Conservation (phyloP, 1,284 basidiomycete species). For the Marasmius oreades region DNA sequence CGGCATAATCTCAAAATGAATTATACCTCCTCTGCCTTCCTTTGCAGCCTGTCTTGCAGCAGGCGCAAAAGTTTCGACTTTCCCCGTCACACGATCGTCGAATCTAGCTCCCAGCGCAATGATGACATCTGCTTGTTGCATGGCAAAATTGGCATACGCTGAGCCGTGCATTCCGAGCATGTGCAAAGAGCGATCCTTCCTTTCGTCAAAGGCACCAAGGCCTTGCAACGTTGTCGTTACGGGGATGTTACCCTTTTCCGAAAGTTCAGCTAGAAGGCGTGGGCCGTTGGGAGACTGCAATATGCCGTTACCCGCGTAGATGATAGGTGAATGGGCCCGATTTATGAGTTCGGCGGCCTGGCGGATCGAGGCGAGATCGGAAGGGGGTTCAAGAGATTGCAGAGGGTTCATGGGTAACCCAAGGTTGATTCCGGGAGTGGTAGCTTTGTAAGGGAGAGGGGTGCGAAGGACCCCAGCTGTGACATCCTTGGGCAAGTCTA, state of each 20-base stretch:
- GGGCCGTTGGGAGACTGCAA: conserved; percentile 84
- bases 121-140: conserved; percentile 97
- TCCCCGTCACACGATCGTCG: conserved; percentile 97
- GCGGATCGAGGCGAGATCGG: conserved; percentile 67
- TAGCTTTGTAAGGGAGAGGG: conserved; percentile 84
- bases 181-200: conserved; percentile 82
- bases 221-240: conserved; percentile 97
- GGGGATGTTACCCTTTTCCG: conserved; percentile 88
- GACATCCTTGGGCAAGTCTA: conserved; percentile 97
- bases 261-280: conserved; percentile 76
- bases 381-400: conserved; percentile 50
- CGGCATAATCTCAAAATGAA: conserved; percentile 98
- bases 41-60: conserved; percentile 85
- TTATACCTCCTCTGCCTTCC: conserved; percentile 90
- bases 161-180: conserved; percentile 99
- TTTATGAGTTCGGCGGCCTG: conserved; percentile 92
- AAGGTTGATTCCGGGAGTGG: conserved; percentile 80
- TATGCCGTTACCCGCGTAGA: conserved; percentile 94
- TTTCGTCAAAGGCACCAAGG: conserved; percentile 94
- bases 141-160: conserved; percentile 96
- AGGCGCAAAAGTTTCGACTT: conserved; percentile 87
- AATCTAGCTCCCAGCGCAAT: conserved; percentile 96
- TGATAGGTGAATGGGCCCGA: conserved; percentile 85
- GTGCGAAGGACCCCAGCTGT: conserved; percentile 89
- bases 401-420: conserved; percentile 78